A percentile compares a stretch with the other conserved stretches of the same genome.
Evolutionary conservation across 805 yeast genomes (phyloP).

Genomic region (Diddensiella santjacobensis): DNA sequence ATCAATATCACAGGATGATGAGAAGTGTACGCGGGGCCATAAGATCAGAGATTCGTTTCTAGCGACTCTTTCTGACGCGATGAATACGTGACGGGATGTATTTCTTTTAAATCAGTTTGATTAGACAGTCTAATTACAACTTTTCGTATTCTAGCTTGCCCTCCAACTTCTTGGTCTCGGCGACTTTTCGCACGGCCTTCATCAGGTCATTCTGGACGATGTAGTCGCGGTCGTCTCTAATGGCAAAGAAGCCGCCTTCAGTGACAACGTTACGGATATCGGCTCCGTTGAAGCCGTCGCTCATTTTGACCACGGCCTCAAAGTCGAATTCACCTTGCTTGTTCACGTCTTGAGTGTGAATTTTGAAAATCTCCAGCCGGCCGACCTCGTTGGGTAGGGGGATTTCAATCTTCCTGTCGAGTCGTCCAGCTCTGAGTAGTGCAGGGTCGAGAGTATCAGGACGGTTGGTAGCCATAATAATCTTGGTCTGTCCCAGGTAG

Average conservation of each 20-base stretch:
- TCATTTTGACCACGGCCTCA: constrained; percentile 96
- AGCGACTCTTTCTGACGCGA: constrained; percentile 8
- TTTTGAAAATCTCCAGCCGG: constrained; percentile 87
- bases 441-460: constrained; percentile 99
- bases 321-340: constrained; percentile 96
- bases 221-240: constrained; percentile 95
- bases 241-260: constrained; percentile 98
- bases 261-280: constrained; percentile 95
- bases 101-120: background rate
- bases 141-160: constrained; percentile 95
- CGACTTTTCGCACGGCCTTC: constrained; percentile 98
- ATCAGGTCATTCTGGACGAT: constrained; percentile 88
- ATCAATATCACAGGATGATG: constrained; percentile 5
- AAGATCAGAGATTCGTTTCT: constrained; percentile 12
- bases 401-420: constrained; percentile 94
- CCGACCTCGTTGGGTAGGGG: constrained; percentile 96
- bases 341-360: constrained; percentile 78
- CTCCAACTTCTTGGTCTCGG: constrained; percentile 94
- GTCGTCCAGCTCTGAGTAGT: constrained; percentile 91
- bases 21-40: background rate
- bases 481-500: constrained; percentile 92
- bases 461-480: constrained; percentile 98
- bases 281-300: constrained; percentile 98
- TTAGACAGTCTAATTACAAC: constrained; percentile 42
- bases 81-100: too few relatives aligned